Evolutionary conservation across 2,329 filamentous ascomycete species (phyloP).

Genomic region (Penicillium crustosum): DNA sequence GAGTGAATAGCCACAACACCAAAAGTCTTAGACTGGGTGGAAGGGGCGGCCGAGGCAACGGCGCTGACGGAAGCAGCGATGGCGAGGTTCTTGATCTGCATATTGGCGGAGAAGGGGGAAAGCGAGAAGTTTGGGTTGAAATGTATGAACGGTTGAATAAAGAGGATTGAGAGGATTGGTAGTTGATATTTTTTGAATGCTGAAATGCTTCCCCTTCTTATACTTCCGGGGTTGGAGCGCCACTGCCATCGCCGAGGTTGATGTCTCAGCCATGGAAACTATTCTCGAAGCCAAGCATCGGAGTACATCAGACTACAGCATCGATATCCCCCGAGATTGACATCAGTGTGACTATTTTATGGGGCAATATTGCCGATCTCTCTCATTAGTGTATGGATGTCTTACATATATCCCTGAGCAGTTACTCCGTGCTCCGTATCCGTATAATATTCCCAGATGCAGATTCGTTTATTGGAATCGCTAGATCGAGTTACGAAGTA

Average conservation of each 20-base stretch:
- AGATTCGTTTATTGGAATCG: background rate
- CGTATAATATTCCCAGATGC: background rate
- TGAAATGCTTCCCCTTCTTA: background rate
- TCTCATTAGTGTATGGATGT: background rate
- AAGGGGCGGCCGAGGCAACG: slow-evolving; percentile 27
- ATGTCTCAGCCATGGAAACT: slow-evolving; percentile 6
- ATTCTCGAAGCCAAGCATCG: background rate
- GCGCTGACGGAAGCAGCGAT: slow-evolving; percentile 35
- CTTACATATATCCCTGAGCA: background rate
- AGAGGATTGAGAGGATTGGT: background rate
- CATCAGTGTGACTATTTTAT: background rate
- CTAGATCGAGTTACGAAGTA: too few species aligned
- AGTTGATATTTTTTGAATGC: background rate
- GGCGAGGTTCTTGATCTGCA: slow-evolving; percentile 32
- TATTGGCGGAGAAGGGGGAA: slow-evolving; percentile 15
- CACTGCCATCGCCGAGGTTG: slow-evolving; percentile 3
- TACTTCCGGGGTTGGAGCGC: background rate
- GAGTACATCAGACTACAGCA: background rate
- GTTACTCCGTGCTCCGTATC: background rate
- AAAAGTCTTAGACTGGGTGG: slow-evolving; percentile 43
- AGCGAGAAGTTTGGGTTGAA: background rate
- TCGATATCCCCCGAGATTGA: slow-evolving; percentile 1
- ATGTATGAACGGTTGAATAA: background rate
- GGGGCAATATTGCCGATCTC: background rate
- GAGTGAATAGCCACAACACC: slow-evolving; percentile 53